Evolutionary conservation across 768 basidiomycete genomes (phyloP), one percentile per base, ranked within the genome.

Genomic region (Pisolithus microcarpus): DNA sequence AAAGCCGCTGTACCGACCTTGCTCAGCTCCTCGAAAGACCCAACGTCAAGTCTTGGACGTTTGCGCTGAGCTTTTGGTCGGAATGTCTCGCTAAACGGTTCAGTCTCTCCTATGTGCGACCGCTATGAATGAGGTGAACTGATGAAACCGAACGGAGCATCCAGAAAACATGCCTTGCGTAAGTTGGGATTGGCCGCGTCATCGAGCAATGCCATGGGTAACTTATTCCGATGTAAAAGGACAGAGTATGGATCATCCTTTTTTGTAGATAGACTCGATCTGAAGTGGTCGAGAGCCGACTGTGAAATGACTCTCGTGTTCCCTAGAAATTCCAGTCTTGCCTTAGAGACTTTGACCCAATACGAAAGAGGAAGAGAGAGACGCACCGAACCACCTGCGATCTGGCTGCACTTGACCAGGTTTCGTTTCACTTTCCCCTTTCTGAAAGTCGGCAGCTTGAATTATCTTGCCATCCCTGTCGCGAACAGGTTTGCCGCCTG

Each of bases 281-380:
- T 76, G 73, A 99, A 99, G 68, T 96, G 96, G 62, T 96, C 93
- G 60, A 99, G 73, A 11, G 95, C 94, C 23, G 83, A 87, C 65
- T 99, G 95, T 19, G 91, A 93, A 63, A 99, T 97, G 34, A 97
- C 95, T 64, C 96, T 76, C n/a, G 96, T 98, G 69, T 98, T 98
- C 39, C 95, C 93, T 94, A 26, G 42, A 37, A 24, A 50, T 42
- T 51, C 56, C 18, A 24, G 43, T 23, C 46, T n/a, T 38, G 34
- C 16, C 58, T 46, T 58, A 45, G 5, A 24, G 42, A 31, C 52
- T 34, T 38, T 26, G 49, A 48, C 28, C 49, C 52, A 26, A 34
- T 23, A 21, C 15, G n/a, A n/a, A n/a, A n/a, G 23, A 36, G 36
- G 36, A 10, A 2, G 4, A 19, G 21, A 18, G 28, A 49, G 51